These are phyloP conservation scores for Xylariaceae sp. DNA, from an alignment of 2,329 filamentous ascomycete genomes.

Conservation along the genomic window DNA sequence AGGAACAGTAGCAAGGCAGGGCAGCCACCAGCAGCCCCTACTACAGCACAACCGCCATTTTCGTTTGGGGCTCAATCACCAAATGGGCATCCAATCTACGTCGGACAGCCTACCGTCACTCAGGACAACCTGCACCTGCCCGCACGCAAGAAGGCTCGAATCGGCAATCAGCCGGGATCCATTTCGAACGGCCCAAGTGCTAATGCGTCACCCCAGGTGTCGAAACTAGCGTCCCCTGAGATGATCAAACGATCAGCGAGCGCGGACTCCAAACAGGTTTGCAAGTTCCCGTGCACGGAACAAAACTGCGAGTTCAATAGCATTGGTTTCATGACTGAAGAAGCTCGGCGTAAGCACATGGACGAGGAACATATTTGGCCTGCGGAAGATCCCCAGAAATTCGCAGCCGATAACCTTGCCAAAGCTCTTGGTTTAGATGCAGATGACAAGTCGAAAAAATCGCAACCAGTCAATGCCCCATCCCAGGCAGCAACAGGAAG, in stretches of 20 bases:
- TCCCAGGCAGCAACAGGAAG: background rate
- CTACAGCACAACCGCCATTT: conserved; percentile 54
- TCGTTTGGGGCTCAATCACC: conserved; percentile 53
- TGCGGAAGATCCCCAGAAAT: conserved; percentile 51
- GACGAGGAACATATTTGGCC: conserved; percentile 59
- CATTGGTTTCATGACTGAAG: conserved; percentile 50
- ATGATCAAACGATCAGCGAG: conserved; percentile 34
- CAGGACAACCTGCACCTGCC: conserved; percentile 53
- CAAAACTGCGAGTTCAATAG: conserved; percentile 49
- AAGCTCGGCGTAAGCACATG: conserved; percentile 49
- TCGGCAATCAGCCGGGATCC: conserved; percentile 34
- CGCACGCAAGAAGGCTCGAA: conserved; percentile 53
- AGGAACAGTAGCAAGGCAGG: conserved; percentile 43
- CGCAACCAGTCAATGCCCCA: conserved; percentile 23
- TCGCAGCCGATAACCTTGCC: conserved; percentile 47
- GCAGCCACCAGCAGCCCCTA: conserved; percentile 54
- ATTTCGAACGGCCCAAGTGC: conserved; percentile 37
- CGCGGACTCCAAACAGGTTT: conserved; percentile 28
- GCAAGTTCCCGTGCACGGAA: conserved; percentile 49
- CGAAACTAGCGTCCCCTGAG: conserved; percentile 47
- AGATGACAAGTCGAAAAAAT: conserved; percentile 42
- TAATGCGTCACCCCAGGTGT: conserved; percentile 45
- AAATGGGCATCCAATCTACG: conserved; percentile 56
- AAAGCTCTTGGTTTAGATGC: conserved; percentile 48
- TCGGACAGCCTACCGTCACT: conserved; percentile 48